Evolutionary conservation across 2,329 filamentous ascomycete genomes (phyloP), one percentile per base, ranked within the genome.

Genomic region (Corynespora cassiicola): DNA sequence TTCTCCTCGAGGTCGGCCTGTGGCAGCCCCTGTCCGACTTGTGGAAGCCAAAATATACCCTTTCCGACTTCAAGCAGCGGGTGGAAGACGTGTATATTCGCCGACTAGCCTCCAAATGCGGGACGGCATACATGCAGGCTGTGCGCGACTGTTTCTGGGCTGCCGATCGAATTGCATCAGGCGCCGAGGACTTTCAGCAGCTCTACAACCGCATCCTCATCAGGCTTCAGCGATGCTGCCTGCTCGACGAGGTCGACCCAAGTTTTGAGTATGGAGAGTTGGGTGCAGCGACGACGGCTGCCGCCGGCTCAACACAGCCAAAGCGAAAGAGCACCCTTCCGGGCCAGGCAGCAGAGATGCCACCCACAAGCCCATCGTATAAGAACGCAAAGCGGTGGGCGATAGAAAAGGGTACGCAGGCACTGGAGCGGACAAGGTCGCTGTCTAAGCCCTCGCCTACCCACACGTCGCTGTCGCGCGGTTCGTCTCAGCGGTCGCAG

Each of bases 91-190:
- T 84, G 1, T 85, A 82, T 54, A 75, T 88, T 3, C 76, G 83
- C 2, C 80, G 82, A 47, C 71, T 90, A 2, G 78, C 83, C 0
- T 79, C 82, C 3, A 81, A 82, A 58, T 90, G 87, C 51, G 87
- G 87, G 10, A 86, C 82, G 6, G 75, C 87, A 0, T 92, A 90
- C 65, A 85, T 84, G 78, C 86, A 84, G 57, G 87, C 86, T 1
- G 86, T 89, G 2, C 80, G 87, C 58, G 77, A 81, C 3, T 90
- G 87, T 54, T 84, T 86, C 75, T 76, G 76, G 41, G 84, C 86
- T n/a, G 82, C 86, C 2, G 85, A 90, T 47, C 52, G 50, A 12
- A 57, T 53, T 28, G 51, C 52, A 16, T 58, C 51, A 20, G 56
- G 46, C 17, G 45, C 51, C 6, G 58, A 68, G 23, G 55, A 62